Percentiles rank a stretch among this genome's conserved stretches.
These are phyloP conservation scores for Mucor plumbeus DNA, from an alignment of 371 early-diverging fungal species.

Conservation along the genomic window DNA sequence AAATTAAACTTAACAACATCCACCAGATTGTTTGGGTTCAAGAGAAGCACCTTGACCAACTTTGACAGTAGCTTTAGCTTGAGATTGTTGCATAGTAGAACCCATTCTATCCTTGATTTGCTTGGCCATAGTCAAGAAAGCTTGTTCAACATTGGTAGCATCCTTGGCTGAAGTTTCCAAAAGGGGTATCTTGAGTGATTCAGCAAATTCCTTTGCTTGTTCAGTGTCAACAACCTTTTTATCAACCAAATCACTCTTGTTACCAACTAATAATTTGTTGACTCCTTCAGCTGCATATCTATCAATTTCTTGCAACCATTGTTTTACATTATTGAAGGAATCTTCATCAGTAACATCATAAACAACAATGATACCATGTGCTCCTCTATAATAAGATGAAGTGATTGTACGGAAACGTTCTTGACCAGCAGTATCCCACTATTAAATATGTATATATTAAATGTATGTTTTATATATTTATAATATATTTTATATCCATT, in stretches of 20 bases:
- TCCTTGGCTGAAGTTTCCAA: slow-evolving; percentile 96
- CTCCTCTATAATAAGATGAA: slow-evolving; percentile 98
- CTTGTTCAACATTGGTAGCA: slow-evolving; percentile 94
- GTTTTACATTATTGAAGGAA: slow-evolving; percentile 88
- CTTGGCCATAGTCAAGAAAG: slow-evolving; percentile 95
- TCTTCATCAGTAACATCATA: slow-evolving; percentile 98
- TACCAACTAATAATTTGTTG: slow-evolving; percentile 98
- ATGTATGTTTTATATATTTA: neutral
- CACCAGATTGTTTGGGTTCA: slow-evolving; percentile 54
- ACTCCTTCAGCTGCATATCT: slow-evolving; percentile 67
- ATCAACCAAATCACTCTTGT: slow-evolving; percentile 97
- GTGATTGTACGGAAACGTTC: slow-evolving; percentile 99
- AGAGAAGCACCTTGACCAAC: slow-evolving; percentile 59
- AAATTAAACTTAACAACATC: slow-evolving; percentile 51
- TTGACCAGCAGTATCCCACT: slow-evolving; percentile 99
- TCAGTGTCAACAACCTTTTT: slow-evolving; percentile 84
- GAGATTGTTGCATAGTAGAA: slow-evolving; percentile 39
- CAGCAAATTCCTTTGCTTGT: slow-evolving; percentile 86
- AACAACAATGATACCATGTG: slow-evolving; percentile 98
- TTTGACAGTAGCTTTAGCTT: slow-evolving; percentile 54
- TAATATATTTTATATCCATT: neutral
- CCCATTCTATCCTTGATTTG: slow-evolving; percentile 78
- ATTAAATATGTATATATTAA: slow-evolving; percentile 2
- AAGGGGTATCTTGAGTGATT: slow-evolving; percentile 85
- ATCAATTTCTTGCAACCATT: slow-evolving; percentile 99